Evolutionary conservation across 768 basidiomycete species (phyloP).

Genomic region (Xerocomellus dryophilus): DNA sequence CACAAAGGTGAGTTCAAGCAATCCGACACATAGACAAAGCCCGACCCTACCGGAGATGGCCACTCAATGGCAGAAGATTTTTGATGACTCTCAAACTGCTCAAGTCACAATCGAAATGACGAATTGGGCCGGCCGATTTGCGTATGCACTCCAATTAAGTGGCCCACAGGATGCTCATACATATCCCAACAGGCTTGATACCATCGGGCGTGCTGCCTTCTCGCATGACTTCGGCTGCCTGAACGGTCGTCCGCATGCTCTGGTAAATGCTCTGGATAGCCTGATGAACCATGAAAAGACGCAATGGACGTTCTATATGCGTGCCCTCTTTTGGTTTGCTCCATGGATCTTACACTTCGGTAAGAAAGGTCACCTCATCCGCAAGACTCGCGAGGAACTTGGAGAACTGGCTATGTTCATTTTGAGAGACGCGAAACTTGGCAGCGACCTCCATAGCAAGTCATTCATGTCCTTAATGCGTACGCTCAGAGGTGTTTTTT

Average conservation of each 20-base stretch:
- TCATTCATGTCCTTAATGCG: constrained; percentile 56
- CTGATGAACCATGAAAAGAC: constrained; percentile 61
- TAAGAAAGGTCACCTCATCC: constrained; percentile 57
- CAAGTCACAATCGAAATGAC: constrained; percentile 53
- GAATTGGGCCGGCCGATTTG: constrained; percentile 58
- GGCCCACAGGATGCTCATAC: background rate
- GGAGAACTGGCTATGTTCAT: constrained; percentile 49
- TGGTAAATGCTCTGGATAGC: constrained; percentile 53
- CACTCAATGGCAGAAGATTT: constrained; percentile 45
- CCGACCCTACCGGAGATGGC: constrained; percentile 35
- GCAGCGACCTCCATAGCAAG: constrained; percentile 41
- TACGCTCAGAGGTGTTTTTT: constrained; percentile 23
- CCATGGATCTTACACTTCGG: constrained; percentile 55
- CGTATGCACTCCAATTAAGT: constrained; percentile 39
- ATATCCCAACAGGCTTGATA: constrained; percentile 45
- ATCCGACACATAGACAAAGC: background rate
- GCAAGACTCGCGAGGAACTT: constrained; percentile 50
- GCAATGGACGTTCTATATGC: constrained; percentile 58
- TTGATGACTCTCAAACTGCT: constrained; percentile 41
- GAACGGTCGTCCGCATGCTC: constrained; percentile 43
- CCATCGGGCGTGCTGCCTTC: constrained; percentile 59
- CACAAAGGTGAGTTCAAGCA: constrained; percentile 28
- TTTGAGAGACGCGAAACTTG: constrained; percentile 52
- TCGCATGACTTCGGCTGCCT: constrained; percentile 60
- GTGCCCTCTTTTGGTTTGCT: constrained; percentile 59